A percentile compares a stretch with the other conserved stretches of the same genome.
phyloP scores from a whole-genome alignment of 1,284 basidiomycete species.

The Puccinia novopanici region DNA sequence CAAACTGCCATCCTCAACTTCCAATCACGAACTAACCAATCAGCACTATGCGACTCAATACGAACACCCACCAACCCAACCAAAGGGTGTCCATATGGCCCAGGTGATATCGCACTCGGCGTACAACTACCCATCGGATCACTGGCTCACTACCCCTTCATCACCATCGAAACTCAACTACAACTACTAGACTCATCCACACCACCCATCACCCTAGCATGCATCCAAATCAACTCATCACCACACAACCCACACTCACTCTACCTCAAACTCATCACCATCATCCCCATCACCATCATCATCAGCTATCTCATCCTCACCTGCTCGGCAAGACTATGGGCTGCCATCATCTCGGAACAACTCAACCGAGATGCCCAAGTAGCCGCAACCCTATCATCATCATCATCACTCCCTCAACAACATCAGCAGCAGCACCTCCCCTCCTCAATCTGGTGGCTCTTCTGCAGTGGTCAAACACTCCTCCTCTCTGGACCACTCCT shows the following conservation, averaged over 20 bases:
- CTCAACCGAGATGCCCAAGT: slow-evolving; percentile 32
- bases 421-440: too few relatives aligned
- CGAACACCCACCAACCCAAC: slow-evolving; percentile 1
- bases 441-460: slow-evolving; percentile 35
- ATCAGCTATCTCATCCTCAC: neutral
- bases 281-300: slow-evolving; percentile 9
- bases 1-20: slow-evolving; percentile 39
- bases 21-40: slow-evolving; percentile 41
- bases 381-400: neutral
- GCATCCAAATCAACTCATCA: slow-evolving; percentile 34
- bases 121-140: slow-evolving; percentile 32
- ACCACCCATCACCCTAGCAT: slow-evolving; percentile 42
- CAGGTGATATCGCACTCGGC: slow-evolving; percentile 35
- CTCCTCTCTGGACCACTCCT: slow-evolving; percentile 33
- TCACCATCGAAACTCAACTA: slow-evolving; percentile 25
- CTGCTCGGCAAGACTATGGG: slow-evolving; percentile 32
- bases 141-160: neutral
- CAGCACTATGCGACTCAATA: slow-evolving; percentile 39
- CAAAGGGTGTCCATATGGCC: slow-evolving; percentile 40
- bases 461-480: slow-evolving; percentile 37
- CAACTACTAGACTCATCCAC: slow-evolving; percentile 48
- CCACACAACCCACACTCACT: slow-evolving; percentile 19
- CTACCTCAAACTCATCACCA: slow-evolving; percentile 23
- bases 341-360: slow-evolving; percentile 45
- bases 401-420: too few relatives aligned